Percentiles rank a stretch among this genome's conserved stretches.
Conservation (phyloP, 805 yeast species). For the Teunomyces cretensis region DNA sequence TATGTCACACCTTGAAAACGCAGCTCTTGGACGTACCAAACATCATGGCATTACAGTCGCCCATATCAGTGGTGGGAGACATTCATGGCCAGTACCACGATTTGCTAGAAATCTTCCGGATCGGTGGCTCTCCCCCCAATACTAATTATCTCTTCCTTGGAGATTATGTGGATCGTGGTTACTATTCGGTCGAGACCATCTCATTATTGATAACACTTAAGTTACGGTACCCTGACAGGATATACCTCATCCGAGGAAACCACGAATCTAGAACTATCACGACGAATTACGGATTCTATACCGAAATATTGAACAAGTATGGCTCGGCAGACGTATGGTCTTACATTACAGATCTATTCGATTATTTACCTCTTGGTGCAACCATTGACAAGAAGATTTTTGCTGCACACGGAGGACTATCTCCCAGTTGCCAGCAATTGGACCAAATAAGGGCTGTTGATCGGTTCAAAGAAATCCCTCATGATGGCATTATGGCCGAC, state of each 20-base stretch:
- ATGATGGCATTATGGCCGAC: constrained; percentile 99
- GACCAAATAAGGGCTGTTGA: constrained; percentile 91
- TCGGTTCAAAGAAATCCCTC: constrained; percentile 92
- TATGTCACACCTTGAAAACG: constrained; percentile 71
- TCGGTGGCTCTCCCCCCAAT: constrained; percentile 91
- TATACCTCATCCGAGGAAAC: constrained; percentile 85
- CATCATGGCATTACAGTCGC: constrained; percentile 78
- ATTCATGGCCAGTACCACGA: constrained; percentile 98
- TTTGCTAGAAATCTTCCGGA: constrained; percentile 84
- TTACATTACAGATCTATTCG: constrained; percentile 89
- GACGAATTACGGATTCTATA: constrained; percentile 94
- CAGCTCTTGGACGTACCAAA: constrained; percentile 78
- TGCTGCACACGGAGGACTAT: constrained; percentile 95
- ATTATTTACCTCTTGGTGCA: constrained; percentile 82
- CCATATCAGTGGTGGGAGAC: constrained; percentile 95
- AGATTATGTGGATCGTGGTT: constrained; percentile 95
- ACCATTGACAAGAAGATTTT: constrained; percentile 87
- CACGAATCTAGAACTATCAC: constrained; percentile 97
- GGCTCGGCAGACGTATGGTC: constrained; percentile 73
- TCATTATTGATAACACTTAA: constrained; percentile 78
- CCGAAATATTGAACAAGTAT: constrained; percentile 90
- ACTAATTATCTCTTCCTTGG: constrained; percentile 93
- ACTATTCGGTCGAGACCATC: constrained; percentile 91
- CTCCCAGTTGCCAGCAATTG: constrained; percentile 91
- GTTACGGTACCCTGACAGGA: constrained; percentile 82